Percentiles rank a stretch among this genome's conserved stretches.
Evolutionary conservation across 2,329 filamentous ascomycete species (phyloP).

Genomic region (Monosporascus sp.): DNA sequence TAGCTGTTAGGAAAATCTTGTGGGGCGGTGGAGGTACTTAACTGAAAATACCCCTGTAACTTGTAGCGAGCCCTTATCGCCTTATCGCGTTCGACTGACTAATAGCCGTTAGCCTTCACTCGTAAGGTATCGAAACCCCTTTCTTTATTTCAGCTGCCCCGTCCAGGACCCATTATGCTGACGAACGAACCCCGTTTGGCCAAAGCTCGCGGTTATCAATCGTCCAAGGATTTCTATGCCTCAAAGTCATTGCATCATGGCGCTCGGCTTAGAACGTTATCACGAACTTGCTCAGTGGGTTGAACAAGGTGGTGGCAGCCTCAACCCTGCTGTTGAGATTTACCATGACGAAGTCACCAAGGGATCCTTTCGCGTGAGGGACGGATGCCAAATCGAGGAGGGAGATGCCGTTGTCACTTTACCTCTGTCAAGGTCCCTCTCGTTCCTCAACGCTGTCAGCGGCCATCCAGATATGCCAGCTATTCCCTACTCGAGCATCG

Average conservation of each 20-base stretch:
- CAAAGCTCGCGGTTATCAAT: too few relatives aligned
- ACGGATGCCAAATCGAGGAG: slow-evolving; percentile 23
- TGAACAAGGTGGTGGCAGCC: slow-evolving; percentile 35
- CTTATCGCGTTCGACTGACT: too few relatives aligned
- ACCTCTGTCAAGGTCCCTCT: slow-evolving; percentile 49
- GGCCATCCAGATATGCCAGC: slow-evolving; percentile 21
- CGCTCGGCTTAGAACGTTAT: slow-evolving; percentile 20
- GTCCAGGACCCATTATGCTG: too few relatives aligned
- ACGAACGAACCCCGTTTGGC: too few relatives aligned
- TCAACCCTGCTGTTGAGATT: slow-evolving; percentile 49
- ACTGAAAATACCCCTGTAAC: too few relatives aligned
- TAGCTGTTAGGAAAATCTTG: too few relatives aligned
- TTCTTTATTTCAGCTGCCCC: too few relatives aligned
- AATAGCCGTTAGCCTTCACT: too few relatives aligned
- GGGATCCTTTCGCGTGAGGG: slow-evolving; percentile 48
- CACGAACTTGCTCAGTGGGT: slow-evolving; percentile 45
- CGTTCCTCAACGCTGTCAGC: slow-evolving; percentile 51
- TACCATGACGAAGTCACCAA: slow-evolving; percentile 46
- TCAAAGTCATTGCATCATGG: slow-evolving; percentile 7
- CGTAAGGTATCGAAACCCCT: too few relatives aligned
- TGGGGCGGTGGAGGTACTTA: too few relatives aligned
- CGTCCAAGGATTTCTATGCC: too few relatives aligned
- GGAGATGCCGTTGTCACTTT: slow-evolving; percentile 46
- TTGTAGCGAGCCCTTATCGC: too few relatives aligned
- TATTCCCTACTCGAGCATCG: slow-evolving; percentile 6